These are phyloP conservation scores for Fraxinus baroniana DNA, from an alignment of 305 asterid species.

Conservation along the genomic window DNA sequence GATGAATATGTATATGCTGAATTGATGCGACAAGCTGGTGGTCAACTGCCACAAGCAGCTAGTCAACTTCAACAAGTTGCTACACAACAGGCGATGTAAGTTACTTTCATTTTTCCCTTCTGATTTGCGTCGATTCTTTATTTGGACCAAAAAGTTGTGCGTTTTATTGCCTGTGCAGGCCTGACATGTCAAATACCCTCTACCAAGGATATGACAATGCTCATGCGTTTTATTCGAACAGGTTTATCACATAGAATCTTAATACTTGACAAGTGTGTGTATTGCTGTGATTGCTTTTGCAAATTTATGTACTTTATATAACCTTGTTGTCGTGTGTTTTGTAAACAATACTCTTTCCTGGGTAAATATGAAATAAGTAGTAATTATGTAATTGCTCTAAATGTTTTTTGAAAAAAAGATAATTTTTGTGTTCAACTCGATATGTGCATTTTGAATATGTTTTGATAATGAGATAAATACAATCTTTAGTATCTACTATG, in stretches of 20 bases:
- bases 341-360: not conserved
- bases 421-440: not conserved
- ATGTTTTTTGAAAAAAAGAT: not conserved
- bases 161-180: conserved; percentile 33
- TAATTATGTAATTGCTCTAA: not conserved
- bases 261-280: too few relatives aligned
- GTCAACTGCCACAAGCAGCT: conserved; percentile 37
- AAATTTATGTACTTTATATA: too few relatives aligned
- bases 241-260: conserved; percentile 26
- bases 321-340: not conserved
- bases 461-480: not conserved
- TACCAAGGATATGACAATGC: conserved; percentile 60
- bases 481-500: not conserved
- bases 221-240: conserved; percentile 53
- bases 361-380: not conserved
- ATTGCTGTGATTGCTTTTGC: too few relatives aligned
- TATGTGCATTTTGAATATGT: too few relatives aligned
- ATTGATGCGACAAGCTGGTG: conserved; percentile 66
- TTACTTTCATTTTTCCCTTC: not conserved
- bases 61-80: conserved; percentile 30
- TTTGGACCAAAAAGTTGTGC: not conserved
- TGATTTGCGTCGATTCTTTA: not conserved
- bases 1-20: conserved; percentile 89
- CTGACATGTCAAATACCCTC: conserved; percentile 39
- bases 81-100: conserved; percentile 37